Conservation (phyloP, 257 asterid species). For the Solanum lycopersicoides region DNA sequence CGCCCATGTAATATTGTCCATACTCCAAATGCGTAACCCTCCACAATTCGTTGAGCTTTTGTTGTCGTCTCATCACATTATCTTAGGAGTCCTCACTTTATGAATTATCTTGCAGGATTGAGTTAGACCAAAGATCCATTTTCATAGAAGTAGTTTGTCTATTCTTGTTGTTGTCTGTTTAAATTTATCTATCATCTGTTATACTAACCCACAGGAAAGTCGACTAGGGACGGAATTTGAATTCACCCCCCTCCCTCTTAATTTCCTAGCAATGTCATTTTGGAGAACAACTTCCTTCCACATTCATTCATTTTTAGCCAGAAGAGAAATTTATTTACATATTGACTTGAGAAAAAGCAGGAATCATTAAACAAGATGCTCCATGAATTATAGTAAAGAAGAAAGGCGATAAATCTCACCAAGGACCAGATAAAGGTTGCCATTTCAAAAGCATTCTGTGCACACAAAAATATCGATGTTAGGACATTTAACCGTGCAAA, state of each 20-base stretch:
- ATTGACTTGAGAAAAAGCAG: background rate
- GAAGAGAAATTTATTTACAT: background rate
- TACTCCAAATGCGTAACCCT: background rate
- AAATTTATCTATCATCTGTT: background rate
- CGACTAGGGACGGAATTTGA: no score
- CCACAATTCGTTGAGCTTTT: background rate
- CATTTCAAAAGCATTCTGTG: constrained; percentile 97
- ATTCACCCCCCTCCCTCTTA: background rate
- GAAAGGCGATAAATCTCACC: constrained; percentile 32
- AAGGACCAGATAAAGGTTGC: constrained; percentile 87
- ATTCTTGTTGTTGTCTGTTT: background rate
- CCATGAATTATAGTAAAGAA: background rate
- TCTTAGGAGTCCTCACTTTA: background rate
- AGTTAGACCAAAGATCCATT: background rate
- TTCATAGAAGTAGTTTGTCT: background rate
- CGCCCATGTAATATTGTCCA: background rate
- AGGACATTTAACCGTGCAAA: background rate
- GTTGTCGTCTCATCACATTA: background rate
- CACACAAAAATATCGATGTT: background rate
- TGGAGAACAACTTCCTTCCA: background rate
- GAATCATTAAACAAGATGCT: background rate
- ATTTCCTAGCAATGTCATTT: background rate
- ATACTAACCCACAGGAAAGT: background rate
- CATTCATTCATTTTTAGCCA: background rate
- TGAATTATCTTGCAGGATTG: background rate